These are phyloP conservation scores for Tuber calosporum DNA, from an alignment of 495 filamentous ascomycete species.

Conservation along the genomic window DNA sequence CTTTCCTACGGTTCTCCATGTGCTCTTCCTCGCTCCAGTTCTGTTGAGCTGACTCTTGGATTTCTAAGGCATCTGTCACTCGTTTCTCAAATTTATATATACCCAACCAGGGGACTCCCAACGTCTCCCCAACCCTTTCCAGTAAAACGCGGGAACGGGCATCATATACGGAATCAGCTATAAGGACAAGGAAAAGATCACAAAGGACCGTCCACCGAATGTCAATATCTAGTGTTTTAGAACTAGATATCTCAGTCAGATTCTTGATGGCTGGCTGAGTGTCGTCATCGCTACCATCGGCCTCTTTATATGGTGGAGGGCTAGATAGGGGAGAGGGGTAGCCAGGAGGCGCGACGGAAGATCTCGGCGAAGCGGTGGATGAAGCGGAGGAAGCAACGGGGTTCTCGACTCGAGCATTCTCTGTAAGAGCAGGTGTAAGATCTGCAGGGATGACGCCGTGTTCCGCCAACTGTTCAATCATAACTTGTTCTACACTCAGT, in stretches of 20 bases:
- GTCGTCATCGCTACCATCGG: not conserved
- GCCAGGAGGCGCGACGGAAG: constrained; percentile 16
- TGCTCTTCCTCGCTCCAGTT: constrained; percentile 96
- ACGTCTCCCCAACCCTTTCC: constrained; percentile 68
- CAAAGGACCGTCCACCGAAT: constrained; percentile 96
- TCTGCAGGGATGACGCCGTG: constrained; percentile 83
- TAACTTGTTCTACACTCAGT: constrained; percentile 68
- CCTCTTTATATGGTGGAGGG: constrained; percentile 25
- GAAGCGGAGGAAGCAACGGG: constrained; percentile 56
- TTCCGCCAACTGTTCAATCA: constrained; percentile 94
- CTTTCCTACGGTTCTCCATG: constrained; percentile 78
- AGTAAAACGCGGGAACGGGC: constrained; percentile 77
- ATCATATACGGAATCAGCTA: constrained; percentile 92
- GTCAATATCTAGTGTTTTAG: constrained; percentile 86
- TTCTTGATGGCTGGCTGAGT: constrained; percentile 58
- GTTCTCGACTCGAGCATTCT: constrained; percentile 88
- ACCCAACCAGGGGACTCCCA: constrained; percentile 82
- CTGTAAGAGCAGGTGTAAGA: constrained; percentile 78
- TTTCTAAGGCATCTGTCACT: constrained; percentile 91
- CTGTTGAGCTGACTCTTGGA: constrained; percentile 89
- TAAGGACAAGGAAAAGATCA: constrained; percentile 88
- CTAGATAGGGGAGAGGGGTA: not conserved
- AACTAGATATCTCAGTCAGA: constrained; percentile 70
- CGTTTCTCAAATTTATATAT: constrained; percentile 96
- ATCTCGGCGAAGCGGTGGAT: not conserved